These are phyloP conservation scores for Gautieria morchelliformis DNA, from an alignment of 768 basidiomycete species.

Conservation along the genomic window DNA sequence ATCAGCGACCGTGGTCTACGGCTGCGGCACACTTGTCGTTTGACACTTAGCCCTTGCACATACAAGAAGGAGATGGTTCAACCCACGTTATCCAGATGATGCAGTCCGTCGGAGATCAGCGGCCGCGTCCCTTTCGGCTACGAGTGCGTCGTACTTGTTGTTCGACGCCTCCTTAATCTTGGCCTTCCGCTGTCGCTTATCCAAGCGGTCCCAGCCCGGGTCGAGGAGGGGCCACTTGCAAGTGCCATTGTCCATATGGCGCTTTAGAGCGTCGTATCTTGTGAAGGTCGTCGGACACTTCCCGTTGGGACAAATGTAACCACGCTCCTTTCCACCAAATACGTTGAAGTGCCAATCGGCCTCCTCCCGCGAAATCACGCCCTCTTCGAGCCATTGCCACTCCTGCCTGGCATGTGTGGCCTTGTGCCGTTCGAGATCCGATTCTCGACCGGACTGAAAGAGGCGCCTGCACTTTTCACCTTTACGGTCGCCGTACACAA, in stretches of 20 bases:
- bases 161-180: not conserved
- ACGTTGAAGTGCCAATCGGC: not conserved
- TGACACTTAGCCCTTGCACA: no score
- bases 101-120: no score
- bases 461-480: not conserved
- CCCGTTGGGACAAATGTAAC: slow-evolving; percentile 1
- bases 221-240: not conserved
- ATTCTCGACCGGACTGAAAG: not conserved
- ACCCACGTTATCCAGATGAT: no score
- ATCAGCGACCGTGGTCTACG: no score
- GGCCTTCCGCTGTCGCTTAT: not conserved
- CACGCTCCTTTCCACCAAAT: not conserved
- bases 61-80: no score
- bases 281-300: slow-evolving; percentile 4
- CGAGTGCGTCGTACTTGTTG: not conserved
- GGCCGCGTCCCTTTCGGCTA: not conserved
- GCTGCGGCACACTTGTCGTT: no score
- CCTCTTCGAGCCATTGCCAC: slow-evolving; percentile 4
- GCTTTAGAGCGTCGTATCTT: slow-evolving; percentile 1
- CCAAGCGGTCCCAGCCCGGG: no score
- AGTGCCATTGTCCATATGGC: slow-evolving; percentile 3
- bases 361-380: not conserved
- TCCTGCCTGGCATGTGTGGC: slow-evolving; percentile 2
- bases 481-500: not conserved
- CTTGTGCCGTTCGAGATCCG: not conserved